These are phyloP conservation scores for Myotisia sp. DNA, from an alignment of 2,329 filamentous ascomycete genomes.

Conservation along the genomic window DNA sequence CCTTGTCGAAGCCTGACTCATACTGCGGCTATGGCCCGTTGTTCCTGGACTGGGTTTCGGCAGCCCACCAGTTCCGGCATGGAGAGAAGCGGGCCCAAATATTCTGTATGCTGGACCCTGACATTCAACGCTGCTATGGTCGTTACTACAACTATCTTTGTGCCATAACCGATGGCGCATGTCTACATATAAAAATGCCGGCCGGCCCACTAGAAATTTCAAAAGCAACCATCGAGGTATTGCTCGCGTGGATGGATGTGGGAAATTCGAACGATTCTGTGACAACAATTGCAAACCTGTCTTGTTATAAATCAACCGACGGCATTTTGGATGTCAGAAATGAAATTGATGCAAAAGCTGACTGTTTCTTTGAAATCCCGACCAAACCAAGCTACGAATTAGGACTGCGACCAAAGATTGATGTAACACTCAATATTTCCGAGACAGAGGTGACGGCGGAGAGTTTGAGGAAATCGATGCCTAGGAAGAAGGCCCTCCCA, in stretches of 20 bases:
- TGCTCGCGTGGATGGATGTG: conserved; percentile 34
- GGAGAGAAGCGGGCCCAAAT: conserved; percentile 32
- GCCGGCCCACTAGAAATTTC: conserved; percentile 23
- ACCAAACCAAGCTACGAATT: not conserved
- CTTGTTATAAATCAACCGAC: not conserved
- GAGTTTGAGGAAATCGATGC: conserved; percentile 19
- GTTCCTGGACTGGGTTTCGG: conserved; percentile 35
- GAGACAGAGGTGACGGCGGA: not conserved
- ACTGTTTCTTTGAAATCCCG: not conserved
- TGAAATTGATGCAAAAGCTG: conserved; percentile 1
- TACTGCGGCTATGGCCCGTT: conserved; percentile 23
- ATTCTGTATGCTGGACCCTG: conserved; percentile 29
- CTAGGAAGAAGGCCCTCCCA: conserved; percentile 20
- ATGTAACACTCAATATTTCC: no score
- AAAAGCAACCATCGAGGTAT: conserved; percentile 28
- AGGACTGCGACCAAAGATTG: not conserved
- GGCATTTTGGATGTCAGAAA: not conserved
- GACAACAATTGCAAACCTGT: not conserved
- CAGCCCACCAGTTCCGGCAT: conserved; percentile 21
- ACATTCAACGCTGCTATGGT: conserved; percentile 12
- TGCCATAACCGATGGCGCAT: conserved; percentile 29
- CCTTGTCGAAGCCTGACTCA: conserved; percentile 7
- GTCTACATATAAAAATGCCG: conserved; percentile 22
- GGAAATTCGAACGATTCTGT: conserved; percentile 12
- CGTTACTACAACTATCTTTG: conserved; percentile 32